Percentiles rank a stretch among this genome's conserved stretches.
These are phyloP conservation scores for Escovopsis weberi DNA, from an alignment of 2,329 filamentous ascomycete genomes.

Conservation along the genomic window DNA sequence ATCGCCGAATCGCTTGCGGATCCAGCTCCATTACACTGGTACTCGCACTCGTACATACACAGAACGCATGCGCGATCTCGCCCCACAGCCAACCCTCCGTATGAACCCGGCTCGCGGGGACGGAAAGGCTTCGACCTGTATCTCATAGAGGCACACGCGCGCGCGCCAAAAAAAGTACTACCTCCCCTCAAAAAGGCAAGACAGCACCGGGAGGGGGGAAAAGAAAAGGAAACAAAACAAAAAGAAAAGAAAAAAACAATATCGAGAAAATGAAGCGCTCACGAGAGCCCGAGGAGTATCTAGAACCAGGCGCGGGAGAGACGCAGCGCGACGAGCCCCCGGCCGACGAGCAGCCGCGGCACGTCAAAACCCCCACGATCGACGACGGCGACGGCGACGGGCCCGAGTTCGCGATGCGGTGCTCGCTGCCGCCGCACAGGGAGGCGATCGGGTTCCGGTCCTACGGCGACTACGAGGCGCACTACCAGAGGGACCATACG, in stretches of 20 bases:
- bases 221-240: no score
- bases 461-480: constrained; percentile 71
- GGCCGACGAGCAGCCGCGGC: constrained; percentile 10
- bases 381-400: constrained; percentile 28
- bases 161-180: no score
- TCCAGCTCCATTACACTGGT: no score
- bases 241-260: not conserved
- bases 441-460: constrained; percentile 55
- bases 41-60: no score
- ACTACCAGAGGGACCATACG: constrained; percentile 68
- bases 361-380: constrained; percentile 44
- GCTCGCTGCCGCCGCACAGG: constrained; percentile 66
- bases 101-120: no score
- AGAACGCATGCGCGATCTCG: no score
- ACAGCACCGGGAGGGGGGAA: no score
- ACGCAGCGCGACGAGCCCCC: not conserved
- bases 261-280: constrained; percentile 43
- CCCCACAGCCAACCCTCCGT: no score
- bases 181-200: no score
- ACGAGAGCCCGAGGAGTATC: constrained; percentile 41
- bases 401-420: constrained; percentile 48
- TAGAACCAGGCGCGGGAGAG: constrained; percentile 15
- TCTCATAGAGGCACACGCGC: no score
- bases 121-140: no score
- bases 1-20: no score